phyloP scores from a whole-genome alignment of 208 protist genomes.

The Angomonas deanei region DNA sequence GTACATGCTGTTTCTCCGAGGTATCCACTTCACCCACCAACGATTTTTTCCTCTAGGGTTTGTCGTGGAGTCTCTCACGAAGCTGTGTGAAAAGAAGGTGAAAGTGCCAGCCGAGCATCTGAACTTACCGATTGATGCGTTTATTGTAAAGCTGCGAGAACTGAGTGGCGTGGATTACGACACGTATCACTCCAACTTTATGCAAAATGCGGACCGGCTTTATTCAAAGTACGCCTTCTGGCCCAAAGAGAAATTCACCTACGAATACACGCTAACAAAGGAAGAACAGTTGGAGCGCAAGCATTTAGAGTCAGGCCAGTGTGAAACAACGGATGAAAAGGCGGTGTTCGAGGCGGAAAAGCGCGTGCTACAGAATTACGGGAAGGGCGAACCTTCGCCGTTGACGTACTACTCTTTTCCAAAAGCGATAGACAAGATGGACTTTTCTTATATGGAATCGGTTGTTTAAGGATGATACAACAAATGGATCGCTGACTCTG shows the following conservation, averaged over 20 bases:
- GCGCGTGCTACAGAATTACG: slow-evolving; percentile 61
- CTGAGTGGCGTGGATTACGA: slow-evolving; percentile 42
- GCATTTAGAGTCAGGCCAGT: neutral
- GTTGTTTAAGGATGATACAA: neutral
- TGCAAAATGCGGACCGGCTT: slow-evolving; percentile 20
- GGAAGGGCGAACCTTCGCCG: slow-evolving; percentile 26
- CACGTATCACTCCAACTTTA: slow-evolving; percentile 20
- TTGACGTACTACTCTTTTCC: slow-evolving; percentile 39
- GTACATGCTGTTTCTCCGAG: slow-evolving; percentile 43
- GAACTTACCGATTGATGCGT: slow-evolving; percentile 23
- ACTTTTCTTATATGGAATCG: slow-evolving; percentile 11
- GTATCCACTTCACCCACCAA: slow-evolving; percentile 61
- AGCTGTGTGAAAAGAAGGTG: slow-evolving; percentile 1
- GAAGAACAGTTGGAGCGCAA: neutral
- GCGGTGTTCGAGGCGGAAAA: slow-evolving; percentile 42
- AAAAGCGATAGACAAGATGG: slow-evolving; percentile 19
- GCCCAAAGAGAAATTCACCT: slow-evolving; percentile 29
- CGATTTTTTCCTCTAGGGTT: slow-evolving; percentile 67
- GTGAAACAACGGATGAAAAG: slow-evolving; percentile 16
- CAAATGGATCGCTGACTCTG: slow-evolving; percentile 4
- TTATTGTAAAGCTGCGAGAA: slow-evolving; percentile 16
- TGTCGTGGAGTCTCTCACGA: slow-evolving; percentile 26
- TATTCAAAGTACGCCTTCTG: slow-evolving; percentile 34
- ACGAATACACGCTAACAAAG: slow-evolving; percentile 10
- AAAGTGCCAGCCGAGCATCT: slow-evolving; percentile 13